Conservation (phyloP, 768 basidiomycete species). For the Mycena haematopus region DNA sequence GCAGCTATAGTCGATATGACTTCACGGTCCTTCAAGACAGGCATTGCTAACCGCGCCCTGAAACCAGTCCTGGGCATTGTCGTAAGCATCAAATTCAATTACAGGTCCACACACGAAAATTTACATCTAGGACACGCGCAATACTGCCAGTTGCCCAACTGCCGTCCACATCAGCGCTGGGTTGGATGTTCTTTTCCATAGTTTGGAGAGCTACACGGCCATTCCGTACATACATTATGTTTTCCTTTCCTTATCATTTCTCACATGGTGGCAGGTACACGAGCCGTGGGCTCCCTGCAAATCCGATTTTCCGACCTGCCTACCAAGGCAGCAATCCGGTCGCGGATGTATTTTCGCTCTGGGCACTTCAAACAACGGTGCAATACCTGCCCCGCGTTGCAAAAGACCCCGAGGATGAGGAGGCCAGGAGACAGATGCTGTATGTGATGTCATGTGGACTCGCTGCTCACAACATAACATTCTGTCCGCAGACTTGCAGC, state of each 20-base stretch:
- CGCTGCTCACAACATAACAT: slow-evolving; percentile 4
- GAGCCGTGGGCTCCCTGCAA: slow-evolving; percentile 86
- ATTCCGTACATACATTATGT: slow-evolving; percentile 68
- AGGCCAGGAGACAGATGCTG: slow-evolving; percentile 93
- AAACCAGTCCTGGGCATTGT: slow-evolving; percentile 88
- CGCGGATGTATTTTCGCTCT: slow-evolving; percentile 93
- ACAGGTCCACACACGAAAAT: neutral
- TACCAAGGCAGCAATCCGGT: slow-evolving; percentile 95
- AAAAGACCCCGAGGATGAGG: slow-evolving; percentile 76
- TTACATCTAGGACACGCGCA: slow-evolving; percentile 78
- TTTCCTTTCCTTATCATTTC: neutral
- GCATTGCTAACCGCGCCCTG: slow-evolving; percentile 90
- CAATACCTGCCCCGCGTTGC: slow-evolving; percentile 88
- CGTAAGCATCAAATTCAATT: slow-evolving; percentile 36
- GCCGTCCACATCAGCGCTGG: slow-evolving; percentile 95
- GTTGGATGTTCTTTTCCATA: slow-evolving; percentile 94
- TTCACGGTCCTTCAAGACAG: slow-evolving; percentile 93
- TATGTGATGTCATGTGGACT: slow-evolving; percentile 40
- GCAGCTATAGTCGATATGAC: slow-evolving; percentile 95
- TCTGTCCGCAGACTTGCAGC: slow-evolving; percentile 70
- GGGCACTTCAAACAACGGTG: slow-evolving; percentile 91
- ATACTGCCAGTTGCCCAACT: slow-evolving; percentile 91
- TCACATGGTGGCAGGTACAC: slow-evolving; percentile 64
- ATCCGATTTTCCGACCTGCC: slow-evolving; percentile 89
- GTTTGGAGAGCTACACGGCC: slow-evolving; percentile 92